Evolutionary conservation across 164 flowering plant species (phyloP).

Genomic region (Aristolochia contorta): DNA sequence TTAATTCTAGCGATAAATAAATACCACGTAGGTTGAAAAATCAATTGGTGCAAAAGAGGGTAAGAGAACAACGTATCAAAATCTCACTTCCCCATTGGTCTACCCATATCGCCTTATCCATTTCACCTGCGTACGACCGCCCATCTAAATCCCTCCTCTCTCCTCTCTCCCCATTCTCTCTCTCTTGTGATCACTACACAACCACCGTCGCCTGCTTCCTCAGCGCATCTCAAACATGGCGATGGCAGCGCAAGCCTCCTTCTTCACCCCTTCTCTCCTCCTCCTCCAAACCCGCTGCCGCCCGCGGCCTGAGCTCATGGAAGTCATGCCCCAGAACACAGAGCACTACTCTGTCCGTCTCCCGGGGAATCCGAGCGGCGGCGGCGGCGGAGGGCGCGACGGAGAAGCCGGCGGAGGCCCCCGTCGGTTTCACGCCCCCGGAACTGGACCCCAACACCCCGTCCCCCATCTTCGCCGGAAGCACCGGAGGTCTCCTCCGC

Average conservation of each 20-base stretch:
- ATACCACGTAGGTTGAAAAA: neutral
- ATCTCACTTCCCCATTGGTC: slow-evolving; percentile 49
- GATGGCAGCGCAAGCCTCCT: slow-evolving; percentile 74
- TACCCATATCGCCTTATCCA: slow-evolving; percentile 53
- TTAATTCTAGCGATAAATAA: too few relatives aligned
- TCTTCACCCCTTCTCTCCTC: slow-evolving; percentile 55
- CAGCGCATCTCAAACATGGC: slow-evolving; percentile 28
- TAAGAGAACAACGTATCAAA: slow-evolving; percentile 35
- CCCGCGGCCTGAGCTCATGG: slow-evolving; percentile 31
- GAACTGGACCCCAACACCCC: slow-evolving; percentile 80
- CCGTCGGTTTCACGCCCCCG: slow-evolving; percentile 82
- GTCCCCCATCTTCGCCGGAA: slow-evolving; percentile 84
- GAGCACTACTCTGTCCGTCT: slow-evolving; percentile 22
- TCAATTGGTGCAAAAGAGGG: slow-evolving; percentile 6
- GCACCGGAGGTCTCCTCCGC: slow-evolving; percentile 74
- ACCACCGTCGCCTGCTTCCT: slow-evolving; percentile 3
- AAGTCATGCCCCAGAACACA: slow-evolving; percentile 33
- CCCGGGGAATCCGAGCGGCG: slow-evolving; percentile 21
- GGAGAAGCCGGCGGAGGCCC: slow-evolving; percentile 21
- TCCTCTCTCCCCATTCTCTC: slow-evolving; percentile 4
- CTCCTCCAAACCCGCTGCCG: slow-evolving; percentile 23
- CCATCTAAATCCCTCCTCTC: slow-evolving; percentile 17
- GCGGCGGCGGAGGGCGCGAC: slow-evolving; percentile 20
- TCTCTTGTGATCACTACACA: neutral
- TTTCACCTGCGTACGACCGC: slow-evolving; percentile 16